These are phyloP conservation scores for Boechera divaricarpa DNA, from an alignment of 345 rosid genomes.

Conservation along the genomic window DNA sequence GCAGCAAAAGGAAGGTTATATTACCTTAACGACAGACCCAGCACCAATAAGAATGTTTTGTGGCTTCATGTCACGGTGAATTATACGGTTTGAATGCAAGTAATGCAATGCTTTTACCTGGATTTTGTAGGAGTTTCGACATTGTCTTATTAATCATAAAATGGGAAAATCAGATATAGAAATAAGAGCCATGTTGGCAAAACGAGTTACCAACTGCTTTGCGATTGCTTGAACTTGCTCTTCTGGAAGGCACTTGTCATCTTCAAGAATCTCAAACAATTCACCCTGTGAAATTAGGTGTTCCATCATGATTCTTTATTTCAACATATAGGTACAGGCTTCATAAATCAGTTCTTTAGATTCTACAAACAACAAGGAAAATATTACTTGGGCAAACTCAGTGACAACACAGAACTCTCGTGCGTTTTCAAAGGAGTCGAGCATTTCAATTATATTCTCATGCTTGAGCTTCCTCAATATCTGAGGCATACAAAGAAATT, in stretches of 20 bases:
- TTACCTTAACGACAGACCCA: conserved; percentile 92
- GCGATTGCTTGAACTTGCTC: conserved; percentile 99
- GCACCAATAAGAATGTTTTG: conserved; percentile 98
- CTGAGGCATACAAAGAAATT: conserved; percentile 51
- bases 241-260: conserved; percentile 96
- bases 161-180: neutral
- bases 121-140: conserved; percentile 23
- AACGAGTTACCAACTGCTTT: conserved; percentile 79
- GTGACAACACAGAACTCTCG: conserved; percentile 98
- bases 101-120: conserved; percentile 95
- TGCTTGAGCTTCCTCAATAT: conserved; percentile 94
- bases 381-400: conserved; percentile 87
- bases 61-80: conserved; percentile 99
- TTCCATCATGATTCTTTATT: conserved; percentile 9
- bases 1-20: conserved; percentile 32
- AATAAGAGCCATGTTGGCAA: conserved; percentile 8
- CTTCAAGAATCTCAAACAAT: conserved; percentile 94
- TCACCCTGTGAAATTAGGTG: conserved; percentile 72
- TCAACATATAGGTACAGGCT: neutral
- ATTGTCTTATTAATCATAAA: conserved; percentile 24
- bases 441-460: conserved; percentile 92
- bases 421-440: conserved; percentile 92
- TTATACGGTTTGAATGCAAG: conserved; percentile 96
- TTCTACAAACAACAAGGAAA: conserved; percentile 21
- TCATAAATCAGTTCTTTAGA: conserved; percentile 13